Percentiles rank a stretch among this genome's conserved stretches.
phyloP scores from a whole-genome alignment of 225 moss, liverwort and hornwort species.

The Physcomitrium patens region DNA sequence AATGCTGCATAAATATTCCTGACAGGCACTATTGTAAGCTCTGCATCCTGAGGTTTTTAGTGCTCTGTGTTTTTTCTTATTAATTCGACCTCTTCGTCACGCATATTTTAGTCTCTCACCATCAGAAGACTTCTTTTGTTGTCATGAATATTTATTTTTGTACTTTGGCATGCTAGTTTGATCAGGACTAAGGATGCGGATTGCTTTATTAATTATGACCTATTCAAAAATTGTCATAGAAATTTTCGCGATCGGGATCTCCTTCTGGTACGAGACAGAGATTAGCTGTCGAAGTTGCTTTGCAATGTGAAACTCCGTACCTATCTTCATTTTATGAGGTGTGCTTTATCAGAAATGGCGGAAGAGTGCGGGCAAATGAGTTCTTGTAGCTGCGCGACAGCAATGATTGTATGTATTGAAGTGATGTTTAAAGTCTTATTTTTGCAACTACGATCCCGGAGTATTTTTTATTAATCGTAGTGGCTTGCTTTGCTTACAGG shows the following conservation, averaged over 20 bases:
- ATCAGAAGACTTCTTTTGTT: neutral
- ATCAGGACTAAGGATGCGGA: neutral
- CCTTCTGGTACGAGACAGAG: too few species aligned
- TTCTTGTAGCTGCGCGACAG: neutral
- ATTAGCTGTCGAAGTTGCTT: too few species aligned
- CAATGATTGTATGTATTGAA: neutral
- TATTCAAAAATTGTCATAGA: too few species aligned
- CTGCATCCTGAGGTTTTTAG: conserved; percentile 14
- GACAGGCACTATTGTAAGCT: conserved; percentile 5
- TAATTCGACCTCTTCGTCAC: neutral
- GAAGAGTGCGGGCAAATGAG: too few species aligned
- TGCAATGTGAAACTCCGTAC: too few species aligned
- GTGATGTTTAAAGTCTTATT: neutral
- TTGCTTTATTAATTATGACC: too few species aligned
- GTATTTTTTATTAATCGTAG: neutral
- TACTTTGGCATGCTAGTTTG: neutral
- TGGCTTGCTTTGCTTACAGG: conserved; percentile 16
- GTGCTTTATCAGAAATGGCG: too few species aligned
- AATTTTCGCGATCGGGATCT: too few species aligned
- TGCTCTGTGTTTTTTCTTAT: neutral
- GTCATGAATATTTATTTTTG: neutral
- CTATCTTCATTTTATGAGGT: too few species aligned
- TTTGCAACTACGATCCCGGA: neutral
- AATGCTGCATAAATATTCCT: neutral
- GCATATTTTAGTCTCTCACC: neutral